A percentile compares a stretch with the other conserved stretches of the same genome.
These are phyloP conservation scores for Suillus plorans DNA, from an alignment of 768 basidiomycete genomes.

Conservation along the genomic window DNA sequence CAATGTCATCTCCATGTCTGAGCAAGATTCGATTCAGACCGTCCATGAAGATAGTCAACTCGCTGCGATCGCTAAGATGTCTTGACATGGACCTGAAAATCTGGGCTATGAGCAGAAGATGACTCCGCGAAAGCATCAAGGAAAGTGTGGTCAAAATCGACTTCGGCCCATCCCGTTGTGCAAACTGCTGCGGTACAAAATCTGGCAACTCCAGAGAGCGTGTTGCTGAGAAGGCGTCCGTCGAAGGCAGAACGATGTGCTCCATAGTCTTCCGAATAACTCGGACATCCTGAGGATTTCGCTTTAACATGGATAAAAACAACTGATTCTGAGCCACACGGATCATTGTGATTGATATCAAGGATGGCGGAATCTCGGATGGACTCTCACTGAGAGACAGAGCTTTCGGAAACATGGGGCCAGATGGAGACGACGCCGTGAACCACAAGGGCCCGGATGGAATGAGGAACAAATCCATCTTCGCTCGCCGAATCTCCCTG, in stretches of 20 bases:
- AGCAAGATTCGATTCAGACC: constrained; percentile 70
- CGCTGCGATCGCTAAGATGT: constrained; percentile 67
- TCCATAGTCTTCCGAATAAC: constrained; percentile 64
- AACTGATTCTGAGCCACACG: constrained; percentile 72
- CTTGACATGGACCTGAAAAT: constrained; percentile 72
- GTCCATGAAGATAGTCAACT: constrained; percentile 65
- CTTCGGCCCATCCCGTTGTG: constrained; percentile 12
- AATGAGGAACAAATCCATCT: constrained; percentile 65
- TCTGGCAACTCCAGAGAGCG: constrained; percentile 42
- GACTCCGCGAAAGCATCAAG: constrained; percentile 62
- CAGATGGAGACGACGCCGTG: constrained; percentile 47
- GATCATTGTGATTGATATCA: constrained; percentile 60
- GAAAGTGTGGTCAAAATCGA: constrained; percentile 46
- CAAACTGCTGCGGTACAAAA: constrained; percentile 42
- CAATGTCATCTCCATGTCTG: constrained; percentile 68
- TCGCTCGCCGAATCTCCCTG: constrained; percentile 70
- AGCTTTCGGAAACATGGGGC: constrained; percentile 61
- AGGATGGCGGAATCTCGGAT: constrained; percentile 39
- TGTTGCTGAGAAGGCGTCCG: constrained; percentile 29
- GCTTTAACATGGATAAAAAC: constrained; percentile 61
- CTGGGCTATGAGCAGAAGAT: constrained; percentile 66
- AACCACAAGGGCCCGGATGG: constrained; percentile 77
- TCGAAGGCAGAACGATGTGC: constrained; percentile 56
- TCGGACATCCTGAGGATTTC: constrained; percentile 67
- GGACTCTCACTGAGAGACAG: constrained; percentile 36